Evolutionary conservation across 2,329 filamentous ascomycete genomes (phyloP), one percentile per base, ranked within the genome.

Genomic region (Paracoccidioides brasiliensis): DNA sequence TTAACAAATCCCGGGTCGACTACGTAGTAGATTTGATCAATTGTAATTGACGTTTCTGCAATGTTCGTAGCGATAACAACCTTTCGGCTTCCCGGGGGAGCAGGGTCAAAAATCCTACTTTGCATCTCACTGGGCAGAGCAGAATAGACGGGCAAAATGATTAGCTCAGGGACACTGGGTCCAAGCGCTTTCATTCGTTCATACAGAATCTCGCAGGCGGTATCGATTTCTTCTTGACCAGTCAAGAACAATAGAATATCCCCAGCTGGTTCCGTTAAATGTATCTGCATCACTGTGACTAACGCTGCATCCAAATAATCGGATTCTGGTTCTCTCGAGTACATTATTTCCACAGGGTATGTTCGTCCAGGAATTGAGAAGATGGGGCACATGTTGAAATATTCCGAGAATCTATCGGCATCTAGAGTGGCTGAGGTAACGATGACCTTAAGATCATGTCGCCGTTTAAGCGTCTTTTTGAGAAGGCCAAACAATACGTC

Each of bases 1-100:
- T 98, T 98, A 58, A 96, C 91, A 63, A 97, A 98, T 1, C 93
- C 93, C 2, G 93, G 90, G 64, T 98, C 93, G 14, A 98, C 84
- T 15, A 98, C 94, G 66, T 95, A 97, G 74, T 91, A 96, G 61
- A 98, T 95, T 51, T 91, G 87, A 67, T 98, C 93, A 61, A 98
- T 97, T 0, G 93, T 98, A 66, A 98, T 93, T 55, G 89, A 95
- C 0, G 93, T 98, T 68, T 98, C 93, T 0, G 93, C 93, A 65
- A 98, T 98, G 64, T 98, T 98, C 40, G 93, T 98, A 2, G 93
- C 93, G 67, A 98, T 95, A 57, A 98, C 89, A 1, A 97, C 90
- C 71, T 98, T 98, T 55, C 93, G 81, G 54, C 81, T 83, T 14
- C 91, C 91, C 0, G 84, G 78, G 0, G 91, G 89, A 0, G 93